phyloP scores from a whole-genome alignment of 768 basidiomycete species.

The Hygrophorus pudorinus region DNA sequence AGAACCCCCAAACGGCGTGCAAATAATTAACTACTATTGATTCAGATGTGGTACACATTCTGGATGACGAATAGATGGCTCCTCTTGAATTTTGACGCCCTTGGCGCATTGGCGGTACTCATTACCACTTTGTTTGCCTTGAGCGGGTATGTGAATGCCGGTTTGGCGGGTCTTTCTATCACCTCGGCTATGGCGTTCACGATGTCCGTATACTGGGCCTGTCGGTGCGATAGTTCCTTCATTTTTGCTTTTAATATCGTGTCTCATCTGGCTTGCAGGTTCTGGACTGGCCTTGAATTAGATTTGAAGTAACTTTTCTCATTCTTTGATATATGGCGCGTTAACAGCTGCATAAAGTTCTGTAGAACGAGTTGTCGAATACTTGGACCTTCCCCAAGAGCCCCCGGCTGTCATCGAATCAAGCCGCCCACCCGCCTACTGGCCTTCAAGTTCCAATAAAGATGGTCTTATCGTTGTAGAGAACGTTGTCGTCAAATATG shows the following conservation, averaged over 20 bases:
- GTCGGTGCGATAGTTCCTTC: conserved; percentile 38
- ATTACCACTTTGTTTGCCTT: conserved; percentile 72
- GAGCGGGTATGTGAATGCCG: conserved; percentile 45
- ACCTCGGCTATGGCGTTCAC: conserved; percentile 35
- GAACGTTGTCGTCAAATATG: conserved; percentile 72
- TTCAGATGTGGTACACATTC: conserved; percentile 73
- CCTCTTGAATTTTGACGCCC: conserved; percentile 68
- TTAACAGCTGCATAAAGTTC: conserved; percentile 35
- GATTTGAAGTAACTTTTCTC: conserved; percentile 48
- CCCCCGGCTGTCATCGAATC: conserved; percentile 68
- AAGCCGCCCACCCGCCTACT: conserved; percentile 78
- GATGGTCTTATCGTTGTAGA: conserved; percentile 57
- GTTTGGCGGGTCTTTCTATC: conserved; percentile 53
- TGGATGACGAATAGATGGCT: conserved; percentile 92
- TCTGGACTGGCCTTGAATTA: conserved; percentile 52
- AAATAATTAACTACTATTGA: not conserved
- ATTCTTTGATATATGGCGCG: conserved; percentile 6
- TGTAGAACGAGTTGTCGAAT: conserved; percentile 87
- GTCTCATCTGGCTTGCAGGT: conserved; percentile 11
- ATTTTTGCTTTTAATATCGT: not conserved
- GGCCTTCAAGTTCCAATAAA: conserved; percentile 68
- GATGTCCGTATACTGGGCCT: conserved; percentile 41
- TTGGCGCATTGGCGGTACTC: conserved; percentile 67
- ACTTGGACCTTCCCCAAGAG: conserved; percentile 83
- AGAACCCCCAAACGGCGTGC: not conserved